Evolutionary conservation across 2,329 filamentous ascomycete genomes (phyloP).

Genomic region (Xylaria sp.): DNA sequence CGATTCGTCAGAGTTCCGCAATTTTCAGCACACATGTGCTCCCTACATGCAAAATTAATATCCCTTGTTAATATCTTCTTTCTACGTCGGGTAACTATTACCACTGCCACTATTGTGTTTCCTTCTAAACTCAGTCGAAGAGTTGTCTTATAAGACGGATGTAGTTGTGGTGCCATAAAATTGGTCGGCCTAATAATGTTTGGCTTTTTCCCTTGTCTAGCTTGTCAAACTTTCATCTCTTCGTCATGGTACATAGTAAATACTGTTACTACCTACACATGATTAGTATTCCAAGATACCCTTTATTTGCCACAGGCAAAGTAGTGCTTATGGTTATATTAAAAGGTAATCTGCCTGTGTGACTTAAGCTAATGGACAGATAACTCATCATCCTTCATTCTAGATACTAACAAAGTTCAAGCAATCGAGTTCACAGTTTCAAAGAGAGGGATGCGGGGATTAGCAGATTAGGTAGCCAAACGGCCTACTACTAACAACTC

Average conservation of each 20-base stretch:
- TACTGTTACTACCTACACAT: neutral
- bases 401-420: neutral
- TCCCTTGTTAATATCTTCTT: neutral
- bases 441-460: too few species aligned
- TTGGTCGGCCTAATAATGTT: neutral
- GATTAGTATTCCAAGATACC: neutral
- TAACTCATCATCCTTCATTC: neutral
- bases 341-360: neutral
- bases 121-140: neutral
- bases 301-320: neutral
- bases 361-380: neutral
- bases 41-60: neutral
- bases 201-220: neutral
- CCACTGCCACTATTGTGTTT: neutral
- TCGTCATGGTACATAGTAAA: neutral
- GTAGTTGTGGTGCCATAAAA: neutral
- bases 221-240: neutral
- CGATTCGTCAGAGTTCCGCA: neutral
- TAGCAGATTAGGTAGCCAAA: neutral
- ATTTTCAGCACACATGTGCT: neutral
- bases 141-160: neutral
- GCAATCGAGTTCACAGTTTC: neutral
- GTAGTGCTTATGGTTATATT: neutral
- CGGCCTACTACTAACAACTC: constrained; percentile 1
- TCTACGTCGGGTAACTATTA: neutral